phyloP scores from a whole-genome alignment of 768 basidiomycete species.

The Mycena leptocephala region DNA sequence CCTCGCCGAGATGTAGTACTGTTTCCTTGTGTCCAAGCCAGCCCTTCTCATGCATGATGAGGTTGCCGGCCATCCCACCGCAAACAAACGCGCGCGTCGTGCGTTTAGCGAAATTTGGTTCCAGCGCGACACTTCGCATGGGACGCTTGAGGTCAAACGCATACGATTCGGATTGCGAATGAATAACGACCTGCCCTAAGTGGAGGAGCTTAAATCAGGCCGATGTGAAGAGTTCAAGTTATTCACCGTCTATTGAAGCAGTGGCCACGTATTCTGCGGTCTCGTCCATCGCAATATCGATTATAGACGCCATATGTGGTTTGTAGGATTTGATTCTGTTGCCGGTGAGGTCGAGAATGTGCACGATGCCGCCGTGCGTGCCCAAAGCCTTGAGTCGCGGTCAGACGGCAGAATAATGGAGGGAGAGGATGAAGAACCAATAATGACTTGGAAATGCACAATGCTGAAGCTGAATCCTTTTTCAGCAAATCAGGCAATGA shows the following conservation, averaged over 20 bases:
- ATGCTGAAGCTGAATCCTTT: slow-evolving; percentile 91
- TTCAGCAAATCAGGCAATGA: slow-evolving; percentile 82
- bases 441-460: slow-evolving; percentile 81
- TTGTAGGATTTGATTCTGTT: slow-evolving; percentile 91
- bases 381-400: slow-evolving; percentile 79
- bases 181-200: slow-evolving; percentile 92
- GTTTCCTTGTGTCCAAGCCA: slow-evolving; percentile 98
- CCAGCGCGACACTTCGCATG: slow-evolving; percentile 90
- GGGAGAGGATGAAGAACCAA: slow-evolving; percentile 65
- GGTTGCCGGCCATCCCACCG: slow-evolving; percentile 91
- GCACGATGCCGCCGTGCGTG: slow-evolving; percentile 94
- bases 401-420: slow-evolving; percentile 1
- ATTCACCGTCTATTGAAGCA: slow-evolving; percentile 93
- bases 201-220: not conserved
- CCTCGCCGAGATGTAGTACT: slow-evolving; percentile 86
- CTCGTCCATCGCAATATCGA: slow-evolving; percentile 88
- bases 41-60: slow-evolving; percentile 94
- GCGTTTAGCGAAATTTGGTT: slow-evolving; percentile 90
- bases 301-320: slow-evolving; percentile 90
- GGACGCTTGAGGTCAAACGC: slow-evolving; percentile 94
- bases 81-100: slow-evolving; percentile 87
- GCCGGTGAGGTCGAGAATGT: slow-evolving; percentile 86
- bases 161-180: slow-evolving; percentile 86
- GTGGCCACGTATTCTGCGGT: slow-evolving; percentile 93
- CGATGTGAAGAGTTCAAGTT: not conserved